These are phyloP conservation scores for Saturnispora hagleri DNA, from an alignment of 805 yeast species.

Conservation along the genomic window DNA sequence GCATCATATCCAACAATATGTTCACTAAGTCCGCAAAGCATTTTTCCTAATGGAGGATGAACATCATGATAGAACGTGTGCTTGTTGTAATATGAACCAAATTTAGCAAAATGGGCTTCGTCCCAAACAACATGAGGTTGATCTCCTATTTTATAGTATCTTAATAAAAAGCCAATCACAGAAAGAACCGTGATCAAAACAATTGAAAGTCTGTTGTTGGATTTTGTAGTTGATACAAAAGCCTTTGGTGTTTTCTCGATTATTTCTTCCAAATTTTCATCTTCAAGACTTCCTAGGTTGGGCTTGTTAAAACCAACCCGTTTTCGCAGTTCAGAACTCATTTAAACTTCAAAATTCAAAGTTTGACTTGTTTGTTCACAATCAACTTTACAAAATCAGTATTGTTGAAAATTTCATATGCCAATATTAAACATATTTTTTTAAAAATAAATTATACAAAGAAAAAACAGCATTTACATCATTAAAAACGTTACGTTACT, in stretches of 20 bases:
- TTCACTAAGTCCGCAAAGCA: constrained; percentile 72
- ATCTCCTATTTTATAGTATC: constrained; percentile 50
- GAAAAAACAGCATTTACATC: background rate
- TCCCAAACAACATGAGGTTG: constrained; percentile 88
- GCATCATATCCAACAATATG: constrained; percentile 62
- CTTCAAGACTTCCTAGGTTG: background rate
- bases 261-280: background rate
- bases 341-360: background rate
- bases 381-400: background rate
- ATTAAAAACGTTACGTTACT: background rate
- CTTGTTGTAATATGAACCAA: constrained; percentile 70
- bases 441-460: background rate
- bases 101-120: constrained; percentile 92
- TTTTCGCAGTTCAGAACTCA: background rate
- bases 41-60: constrained; percentile 80
- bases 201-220: background rate
- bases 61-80: constrained; percentile 81
- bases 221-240: background rate
- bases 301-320: background rate
- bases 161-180: constrained; percentile 1
- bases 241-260: background rate
- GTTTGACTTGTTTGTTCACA: background rate
- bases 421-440: background rate
- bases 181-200: background rate
- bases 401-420: background rate